Conservation (phyloP, 495 filamentous ascomycete genomes). For the Penicillium salamii region DNA sequence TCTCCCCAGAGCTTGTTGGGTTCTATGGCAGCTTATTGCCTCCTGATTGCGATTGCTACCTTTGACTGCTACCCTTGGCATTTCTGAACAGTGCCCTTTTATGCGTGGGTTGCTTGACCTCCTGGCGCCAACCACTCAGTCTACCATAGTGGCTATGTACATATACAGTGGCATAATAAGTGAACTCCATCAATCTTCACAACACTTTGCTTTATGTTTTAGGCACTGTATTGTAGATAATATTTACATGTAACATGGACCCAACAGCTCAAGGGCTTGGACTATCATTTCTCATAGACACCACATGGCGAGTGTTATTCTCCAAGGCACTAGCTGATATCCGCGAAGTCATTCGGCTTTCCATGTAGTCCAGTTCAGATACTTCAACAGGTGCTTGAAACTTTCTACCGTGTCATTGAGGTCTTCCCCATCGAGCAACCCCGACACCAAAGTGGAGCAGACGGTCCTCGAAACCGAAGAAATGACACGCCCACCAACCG, state of each 20-base stretch:
- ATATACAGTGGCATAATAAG: not conserved
- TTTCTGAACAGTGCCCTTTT: not conserved
- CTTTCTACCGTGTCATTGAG: not conserved
- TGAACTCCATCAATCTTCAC: not conserved
- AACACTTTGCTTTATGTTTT: too few species aligned
- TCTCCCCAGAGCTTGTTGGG: not conserved
- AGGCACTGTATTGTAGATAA: too few species aligned
- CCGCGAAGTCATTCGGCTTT: not conserved
- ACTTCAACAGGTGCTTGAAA: slow-evolving; percentile 1
- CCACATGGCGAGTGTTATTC: too few species aligned
- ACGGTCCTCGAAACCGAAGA: not conserved
- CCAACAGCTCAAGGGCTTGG: too few species aligned
- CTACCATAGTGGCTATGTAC: not conserved
- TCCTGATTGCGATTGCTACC: too few species aligned
- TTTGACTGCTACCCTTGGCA: not conserved
- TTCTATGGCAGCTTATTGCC: not conserved
- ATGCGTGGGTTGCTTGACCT: not conserved
- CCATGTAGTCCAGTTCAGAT: slow-evolving; percentile 6
- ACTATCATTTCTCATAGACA: not conserved
- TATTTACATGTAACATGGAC: too few species aligned
- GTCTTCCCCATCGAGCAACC: not conserved
- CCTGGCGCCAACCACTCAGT: not conserved
- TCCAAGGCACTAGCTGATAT: too few species aligned
- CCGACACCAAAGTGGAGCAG: slow-evolving; percentile 1
- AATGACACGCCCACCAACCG: slow-evolving; percentile 2